phyloP scores from a whole-genome alignment of 495 filamentous ascomycete species.

The Cladorrhinum samala region DNA sequence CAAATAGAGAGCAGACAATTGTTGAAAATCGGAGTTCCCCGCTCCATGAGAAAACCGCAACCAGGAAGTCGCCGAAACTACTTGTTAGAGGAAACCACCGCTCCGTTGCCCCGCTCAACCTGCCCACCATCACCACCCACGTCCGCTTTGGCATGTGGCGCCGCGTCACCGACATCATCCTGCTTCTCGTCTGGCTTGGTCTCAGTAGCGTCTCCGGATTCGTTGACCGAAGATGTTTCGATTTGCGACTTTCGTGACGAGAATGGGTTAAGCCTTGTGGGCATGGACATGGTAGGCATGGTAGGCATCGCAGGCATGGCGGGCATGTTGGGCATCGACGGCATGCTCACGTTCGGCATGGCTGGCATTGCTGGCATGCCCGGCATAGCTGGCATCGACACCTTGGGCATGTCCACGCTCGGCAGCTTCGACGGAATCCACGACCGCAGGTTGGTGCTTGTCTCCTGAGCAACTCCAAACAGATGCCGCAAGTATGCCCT shows the following conservation, averaged over 20 bases:
- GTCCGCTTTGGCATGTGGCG: slow-evolving; percentile 3
- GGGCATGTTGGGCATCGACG: slow-evolving; percentile 21
- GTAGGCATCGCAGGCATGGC: neutral
- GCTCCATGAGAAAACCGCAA: neutral
- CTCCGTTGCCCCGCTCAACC: neutral
- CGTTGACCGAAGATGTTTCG: neutral
- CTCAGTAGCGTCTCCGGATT: neutral
- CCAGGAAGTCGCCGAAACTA: neutral
- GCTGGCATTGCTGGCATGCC: neutral
- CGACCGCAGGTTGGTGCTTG: slow-evolving; percentile 32
- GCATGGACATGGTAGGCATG: slow-evolving; percentile 20
- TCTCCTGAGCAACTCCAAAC: slow-evolving; percentile 40
- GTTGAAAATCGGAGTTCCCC: neutral
- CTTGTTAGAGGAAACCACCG: neutral
- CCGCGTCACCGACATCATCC: neutral
- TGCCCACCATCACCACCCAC: too few species aligned
- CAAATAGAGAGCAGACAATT: neutral
- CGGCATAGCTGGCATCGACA: slow-evolving; percentile 24
- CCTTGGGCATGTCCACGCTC: slow-evolving; percentile 26
- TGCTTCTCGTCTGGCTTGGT: neutral
- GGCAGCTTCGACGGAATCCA: slow-evolving; percentile 40
- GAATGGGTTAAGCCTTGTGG: slow-evolving; percentile 14
- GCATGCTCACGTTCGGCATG: slow-evolving; percentile 19
- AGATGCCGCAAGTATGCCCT: slow-evolving; percentile 40
- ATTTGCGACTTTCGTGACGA: slow-evolving; percentile 5